Evolutionary conservation across 306 rosid genomes (phyloP).

Genomic region (Acacia crassicarpa): DNA sequence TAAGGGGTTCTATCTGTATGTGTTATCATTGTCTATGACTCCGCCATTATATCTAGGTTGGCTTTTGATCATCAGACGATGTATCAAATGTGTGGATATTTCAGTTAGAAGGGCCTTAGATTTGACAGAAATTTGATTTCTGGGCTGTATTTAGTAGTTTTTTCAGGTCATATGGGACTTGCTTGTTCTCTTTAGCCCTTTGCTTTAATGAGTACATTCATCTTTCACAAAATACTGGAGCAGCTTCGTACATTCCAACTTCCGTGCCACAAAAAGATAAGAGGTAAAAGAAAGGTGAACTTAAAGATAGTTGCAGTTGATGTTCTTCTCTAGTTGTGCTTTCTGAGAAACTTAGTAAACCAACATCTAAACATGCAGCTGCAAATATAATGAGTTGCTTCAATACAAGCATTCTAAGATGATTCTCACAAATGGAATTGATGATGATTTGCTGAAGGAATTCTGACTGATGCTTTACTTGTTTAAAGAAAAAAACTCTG

Average conservation of each 20-base stretch:
- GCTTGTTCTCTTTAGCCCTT: conserved; percentile 11
- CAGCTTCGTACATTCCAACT: background rate
- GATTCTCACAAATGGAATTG: too few species aligned
- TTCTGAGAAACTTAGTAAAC: background rate
- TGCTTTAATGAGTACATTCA: conserved; percentile 13
- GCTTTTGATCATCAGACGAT: conserved; percentile 38
- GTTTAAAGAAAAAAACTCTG: background rate
- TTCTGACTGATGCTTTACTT: background rate
- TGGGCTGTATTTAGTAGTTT: conserved; percentile 22
- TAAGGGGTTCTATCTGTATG: background rate
- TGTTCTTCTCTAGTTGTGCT: background rate
- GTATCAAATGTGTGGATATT: conserved; percentile 70
- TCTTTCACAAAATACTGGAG: conserved; percentile 3
- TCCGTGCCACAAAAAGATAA: conserved; percentile 20
- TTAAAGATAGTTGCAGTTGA: background rate
- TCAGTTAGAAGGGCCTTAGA: conserved; percentile 78
- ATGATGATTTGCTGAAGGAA: too few species aligned
- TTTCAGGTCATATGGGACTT: conserved; percentile 10
- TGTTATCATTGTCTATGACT: background rate
- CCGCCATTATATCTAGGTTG: conserved; percentile 7
- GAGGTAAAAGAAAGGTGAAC: background rate
- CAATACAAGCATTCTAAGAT: background rate
- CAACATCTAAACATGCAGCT: background rate
- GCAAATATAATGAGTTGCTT: background rate
- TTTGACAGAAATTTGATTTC: conserved; percentile 51